Evolutionary conservation across 495 filamentous ascomycete genomes (phyloP), one percentile per base, ranked within the genome.

Genomic region (Recurvomyces mirabilis): DNA sequence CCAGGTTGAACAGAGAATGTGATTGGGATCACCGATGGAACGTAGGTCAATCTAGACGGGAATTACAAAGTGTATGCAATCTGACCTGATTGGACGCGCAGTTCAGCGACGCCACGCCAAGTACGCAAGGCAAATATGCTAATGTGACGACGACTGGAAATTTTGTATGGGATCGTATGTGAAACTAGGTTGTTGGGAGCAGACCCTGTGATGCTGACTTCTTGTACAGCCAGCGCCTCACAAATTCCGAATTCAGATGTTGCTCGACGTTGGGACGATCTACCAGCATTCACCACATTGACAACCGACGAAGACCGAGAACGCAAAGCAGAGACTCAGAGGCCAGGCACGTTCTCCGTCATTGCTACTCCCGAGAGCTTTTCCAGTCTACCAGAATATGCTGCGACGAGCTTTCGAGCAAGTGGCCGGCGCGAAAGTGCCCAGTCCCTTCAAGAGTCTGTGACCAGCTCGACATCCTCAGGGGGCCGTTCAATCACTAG

Each of bases 281-380:
- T 78, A 4, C 74, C 75, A 12, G 65, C 68, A 2, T 78, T 79
- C 50, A 54, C 68, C 15, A 46, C 56, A 7, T 63, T 79, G 28
- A 75, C 66, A 3, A 77, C 65, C n/a, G 75, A 78, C 47, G 75
- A 78, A 32, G 75, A 78, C 1, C 57, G 75, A 40, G 75, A 79
- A 48, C 66, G 54, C 46, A 79, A 78, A 49, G 75, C 75, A 5
- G 67, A 74, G 43, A 56, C 56, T 4, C 61, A 61, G 28, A 57
- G 57, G 22, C 74, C 75, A 0, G 75, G 75, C 5, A 77, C 72
- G 1, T 79, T 72, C 53, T 63, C 72, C 57, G 71, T 79, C 23
- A 51, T 78, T 17, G 65, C 68, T 31, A 67, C 71, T 23, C 75
- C 70, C 5, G 64, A 65, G 24, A 78, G 72, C 55, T 78, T 79